These are phyloP conservation scores for Gloeophyllum trabeum DNA, from an alignment of 768 basidiomycete species.

Conservation along the genomic window DNA sequence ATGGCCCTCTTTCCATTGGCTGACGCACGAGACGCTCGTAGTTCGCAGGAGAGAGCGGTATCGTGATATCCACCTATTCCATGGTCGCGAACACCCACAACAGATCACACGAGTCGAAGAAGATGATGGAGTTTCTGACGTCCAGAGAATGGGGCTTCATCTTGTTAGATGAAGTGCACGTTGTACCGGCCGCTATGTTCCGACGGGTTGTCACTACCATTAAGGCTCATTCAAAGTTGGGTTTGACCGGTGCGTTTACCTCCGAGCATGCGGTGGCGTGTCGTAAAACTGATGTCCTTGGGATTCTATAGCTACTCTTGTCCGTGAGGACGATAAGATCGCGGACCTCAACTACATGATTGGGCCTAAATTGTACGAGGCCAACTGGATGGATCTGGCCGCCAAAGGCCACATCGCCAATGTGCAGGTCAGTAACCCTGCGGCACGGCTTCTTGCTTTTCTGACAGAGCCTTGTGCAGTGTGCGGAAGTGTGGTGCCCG, in stretches of 20 bases:
- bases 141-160: conserved; percentile 99
- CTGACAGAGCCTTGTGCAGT: conserved; percentile 34
- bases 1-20: conserved; percentile 2
- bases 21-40: conserved; percentile 17
- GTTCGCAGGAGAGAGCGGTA: conserved; percentile 96
- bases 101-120: conserved; percentile 96
- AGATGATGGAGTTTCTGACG: conserved; percentile 99
- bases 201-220: conserved; percentile 95
- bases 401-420: conserved; percentile 99
- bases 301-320: conserved; percentile 69
- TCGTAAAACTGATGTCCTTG: background rate
- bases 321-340: conserved; percentile 98
- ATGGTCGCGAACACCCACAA: conserved; percentile 99
- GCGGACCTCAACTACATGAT: conserved; percentile 98
- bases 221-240: conserved; percentile 97
- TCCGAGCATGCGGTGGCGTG: background rate
- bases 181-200: conserved; percentile 98
- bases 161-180: conserved; percentile 95
- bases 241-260: conserved; percentile 67
- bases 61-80: conserved; percentile 97
- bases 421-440: conserved; percentile 47
- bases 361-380: conserved; percentile 97
- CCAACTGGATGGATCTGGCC: conserved; percentile 99
- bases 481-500: conserved; percentile 99
- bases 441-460: background rate